Evolutionary conservation across 257 asterid genomes (phyloP), one percentile per base, ranked within the genome.

Genomic region (Pogostemon cablin): DNA sequence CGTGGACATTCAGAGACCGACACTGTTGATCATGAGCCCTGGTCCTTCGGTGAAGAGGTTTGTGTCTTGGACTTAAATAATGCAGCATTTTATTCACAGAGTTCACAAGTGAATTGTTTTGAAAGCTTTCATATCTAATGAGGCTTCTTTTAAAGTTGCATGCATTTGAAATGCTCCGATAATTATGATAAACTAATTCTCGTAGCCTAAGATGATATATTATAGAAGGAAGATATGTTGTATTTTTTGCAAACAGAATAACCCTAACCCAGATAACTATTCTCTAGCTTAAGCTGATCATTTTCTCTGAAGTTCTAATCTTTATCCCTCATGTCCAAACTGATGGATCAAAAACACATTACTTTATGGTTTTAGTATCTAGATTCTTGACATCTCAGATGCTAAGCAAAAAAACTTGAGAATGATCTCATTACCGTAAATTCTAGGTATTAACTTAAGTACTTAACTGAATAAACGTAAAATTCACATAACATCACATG

Each of bases 41-140:
- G 99, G 99, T 95, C 98, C 43, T 95, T 95, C 46, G 98, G 99
- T 35, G 87, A 79, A 79, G 99, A 95, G 98, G 99, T 95, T 66
- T 50, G 85, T 68, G 66, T 61, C 56, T 75, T 72, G 10, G 10
- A 44, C 48, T 48, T 25, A 41, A 64, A 2, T 43, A 38, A 9
- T 50, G 5, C 37, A 37, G 12, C 15, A 9, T 44, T 25, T 38
- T 46, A 46, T 62, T 9, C 35, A 39, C 34, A 25, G 38, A 12
- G 17, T 46, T 73, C 47, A 12, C 48, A 17, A 35, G 10, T 4
- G 20, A 71, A 38, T 32, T 68, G 39, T 42, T 65, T 48, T 4
- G 46, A 15, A 79, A 34, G 57, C 5, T 57, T 48, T 38, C 47
- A 47, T 53, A 34, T 65, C 58, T 42, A n/a, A 3, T 39, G 20